Percentiles rank a stretch among this genome's conserved stretches.
These are phyloP conservation scores for Echria macrotheca DNA, from an alignment of 495 filamentous ascomycete genomes.

Conservation along the genomic window DNA sequence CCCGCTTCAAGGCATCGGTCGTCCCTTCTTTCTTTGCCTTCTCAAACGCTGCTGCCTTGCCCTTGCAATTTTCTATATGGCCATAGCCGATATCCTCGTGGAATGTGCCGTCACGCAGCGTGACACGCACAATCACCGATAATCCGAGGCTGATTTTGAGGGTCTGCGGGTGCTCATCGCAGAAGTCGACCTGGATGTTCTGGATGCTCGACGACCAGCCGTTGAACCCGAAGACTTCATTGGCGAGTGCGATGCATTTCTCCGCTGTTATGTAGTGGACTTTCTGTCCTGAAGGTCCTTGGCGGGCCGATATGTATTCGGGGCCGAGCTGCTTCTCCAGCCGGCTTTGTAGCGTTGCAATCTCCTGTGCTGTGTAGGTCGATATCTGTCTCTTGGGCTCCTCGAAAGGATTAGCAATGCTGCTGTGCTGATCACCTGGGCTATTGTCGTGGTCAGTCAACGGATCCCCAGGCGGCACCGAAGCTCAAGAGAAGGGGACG, in stretches of 20 bases:
- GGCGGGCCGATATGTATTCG: conserved; percentile 84
- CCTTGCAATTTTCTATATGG: conserved; percentile 89
- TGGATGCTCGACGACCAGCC: conserved; percentile 92
- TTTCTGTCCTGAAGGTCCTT: conserved; percentile 73
- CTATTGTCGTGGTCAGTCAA: conserved; percentile 41
- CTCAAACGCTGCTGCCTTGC: conserved; percentile 89
- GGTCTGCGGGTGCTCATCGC: conserved; percentile 50
- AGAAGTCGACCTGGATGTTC: conserved; percentile 86
- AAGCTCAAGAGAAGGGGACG: background rate
- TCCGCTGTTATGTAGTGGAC: conserved; percentile 89
- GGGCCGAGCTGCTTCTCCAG: conserved; percentile 94
- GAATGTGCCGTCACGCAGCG: conserved; percentile 83
- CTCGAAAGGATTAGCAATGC: conserved; percentile 67
- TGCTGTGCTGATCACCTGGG: conserved; percentile 71
- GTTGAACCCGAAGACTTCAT: conserved; percentile 98
- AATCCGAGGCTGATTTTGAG: conserved; percentile 76
- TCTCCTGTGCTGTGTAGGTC: conserved; percentile 83
- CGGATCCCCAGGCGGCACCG: too few species aligned
- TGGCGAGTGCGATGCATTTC: conserved; percentile 92
- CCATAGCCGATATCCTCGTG: conserved; percentile 98
- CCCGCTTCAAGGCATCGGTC: conserved; percentile 86
- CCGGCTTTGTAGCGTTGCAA: conserved; percentile 77
- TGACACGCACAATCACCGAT: conserved; percentile 84
- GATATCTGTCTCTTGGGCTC: conserved; percentile 59
- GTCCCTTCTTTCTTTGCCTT: conserved; percentile 98